These are phyloP conservation scores for Beauveria varroae DNA, from an alignment of 2,329 filamentous ascomycete species.

Conservation along the genomic window DNA sequence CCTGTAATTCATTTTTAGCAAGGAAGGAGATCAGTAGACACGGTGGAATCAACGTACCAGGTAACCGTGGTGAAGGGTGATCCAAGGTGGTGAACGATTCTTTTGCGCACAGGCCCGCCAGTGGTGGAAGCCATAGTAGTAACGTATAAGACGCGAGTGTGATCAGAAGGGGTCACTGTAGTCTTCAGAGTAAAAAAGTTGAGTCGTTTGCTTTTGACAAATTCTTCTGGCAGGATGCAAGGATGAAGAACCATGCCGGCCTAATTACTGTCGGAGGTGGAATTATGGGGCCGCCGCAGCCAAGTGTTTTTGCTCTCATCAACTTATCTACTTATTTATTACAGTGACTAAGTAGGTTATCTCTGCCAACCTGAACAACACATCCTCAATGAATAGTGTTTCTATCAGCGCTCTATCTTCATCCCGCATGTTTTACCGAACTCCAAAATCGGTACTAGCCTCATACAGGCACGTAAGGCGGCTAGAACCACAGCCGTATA, in stretches of 20 bases:
- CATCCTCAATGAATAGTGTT: background rate
- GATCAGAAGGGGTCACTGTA: background rate
- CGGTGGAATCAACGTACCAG: constrained; percentile 41
- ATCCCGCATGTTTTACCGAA: background rate
- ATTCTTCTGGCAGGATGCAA: background rate
- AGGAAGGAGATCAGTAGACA: too few species aligned
- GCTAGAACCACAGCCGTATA: background rate
- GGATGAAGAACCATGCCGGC: too few species aligned
- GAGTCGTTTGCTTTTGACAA: too few species aligned
- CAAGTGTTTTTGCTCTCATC: too few species aligned
- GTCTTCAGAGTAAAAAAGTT: background rate
- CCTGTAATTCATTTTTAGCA: constrained; percentile 33
- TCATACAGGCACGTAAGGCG: background rate
- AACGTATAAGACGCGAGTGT: background rate
- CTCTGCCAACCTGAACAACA: background rate
- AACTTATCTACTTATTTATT: too few species aligned
- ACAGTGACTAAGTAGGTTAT: background rate
- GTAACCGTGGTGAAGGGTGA: constrained; percentile 53
- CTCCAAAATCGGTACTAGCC: background rate
- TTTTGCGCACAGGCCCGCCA: constrained; percentile 37
- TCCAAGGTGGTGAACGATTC: constrained; percentile 56
- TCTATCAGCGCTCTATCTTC: background rate
- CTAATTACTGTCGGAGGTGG: too few species aligned
- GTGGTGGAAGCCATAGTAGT: constrained; percentile 19
- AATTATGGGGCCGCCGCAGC: too few species aligned